Conservation (phyloP, 2,329 filamentous ascomycete species). For the Ophiostoma himal-ulmi region DNA sequence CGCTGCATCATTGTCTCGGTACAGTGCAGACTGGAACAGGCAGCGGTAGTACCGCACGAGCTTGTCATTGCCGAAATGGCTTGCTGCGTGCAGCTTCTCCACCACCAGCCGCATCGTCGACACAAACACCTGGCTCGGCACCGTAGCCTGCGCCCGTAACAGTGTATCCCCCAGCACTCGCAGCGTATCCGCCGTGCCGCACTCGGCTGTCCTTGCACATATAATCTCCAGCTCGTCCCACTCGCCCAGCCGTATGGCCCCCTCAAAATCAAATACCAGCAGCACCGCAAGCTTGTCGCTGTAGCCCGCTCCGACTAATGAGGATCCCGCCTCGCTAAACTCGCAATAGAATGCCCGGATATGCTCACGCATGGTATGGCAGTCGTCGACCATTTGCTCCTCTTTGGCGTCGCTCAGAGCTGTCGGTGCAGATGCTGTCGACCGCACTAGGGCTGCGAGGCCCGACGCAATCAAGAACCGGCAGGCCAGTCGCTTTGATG, state of each 20-base stretch:
- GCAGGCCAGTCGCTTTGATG: conserved; percentile 60
- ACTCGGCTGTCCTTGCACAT: conserved; percentile 47
- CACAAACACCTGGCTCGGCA: conserved; percentile 38
- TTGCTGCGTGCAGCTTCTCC: conserved; percentile 57
- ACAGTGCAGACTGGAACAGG: conserved; percentile 62
- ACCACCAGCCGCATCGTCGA: conserved; percentile 60
- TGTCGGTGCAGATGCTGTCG: conserved; percentile 31
- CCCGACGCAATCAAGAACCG: conserved; percentile 59
- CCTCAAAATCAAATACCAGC: conserved; percentile 74
- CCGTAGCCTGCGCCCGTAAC: conserved; percentile 45
- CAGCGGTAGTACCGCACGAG: conserved; percentile 74
- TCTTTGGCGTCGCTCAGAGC: conserved; percentile 39
- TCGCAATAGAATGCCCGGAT: conserved; percentile 51
- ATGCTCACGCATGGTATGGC: conserved; percentile 55
- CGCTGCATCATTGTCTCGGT: conserved; percentile 50
- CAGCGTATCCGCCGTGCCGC: conserved; percentile 43
- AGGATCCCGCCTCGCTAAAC: conserved; percentile 33
- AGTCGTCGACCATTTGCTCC: conserved; percentile 53
- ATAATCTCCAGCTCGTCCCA: conserved; percentile 62
- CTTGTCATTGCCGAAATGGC: conserved; percentile 50
- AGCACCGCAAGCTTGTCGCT: conserved; percentile 58
- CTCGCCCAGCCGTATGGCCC: conserved; percentile 56
- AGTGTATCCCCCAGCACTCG: conserved; percentile 63
- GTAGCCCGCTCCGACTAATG: conserved; percentile 33
- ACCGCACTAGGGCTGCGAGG: conserved; percentile 46